Base-by-base conservation (phyloP, 2,329 filamentous ascomycete genomes). In the Ascochyta viciae-villosae region DNA sequence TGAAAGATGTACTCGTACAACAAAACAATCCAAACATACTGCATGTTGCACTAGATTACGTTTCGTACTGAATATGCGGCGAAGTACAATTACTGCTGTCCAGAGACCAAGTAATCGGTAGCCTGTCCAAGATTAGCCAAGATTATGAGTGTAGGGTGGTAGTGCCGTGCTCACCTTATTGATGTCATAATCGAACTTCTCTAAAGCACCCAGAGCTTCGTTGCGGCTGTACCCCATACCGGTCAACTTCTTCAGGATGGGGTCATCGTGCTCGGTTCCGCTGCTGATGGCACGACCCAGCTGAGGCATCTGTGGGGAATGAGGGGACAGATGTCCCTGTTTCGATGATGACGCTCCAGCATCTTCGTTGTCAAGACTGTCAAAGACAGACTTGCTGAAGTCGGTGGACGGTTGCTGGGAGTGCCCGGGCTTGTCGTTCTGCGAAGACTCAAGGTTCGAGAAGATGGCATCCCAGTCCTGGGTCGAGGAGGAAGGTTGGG, bases 381-480 rank as follows among this genome's bases (percentile, higher is more conserved):
- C 72, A 49, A 76, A 76, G 22, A 74, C 70, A 10, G 73, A 72
- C 51, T 75, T 74, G 58, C 72, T 68, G 40, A 70, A 66, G 37
- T 75, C 72, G 56, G 74, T 65, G 63, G 68, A 64, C 4, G 63
- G 60, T 42, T 76, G 72, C 55, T 70, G 69, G 4, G 72, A 62
- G 50, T 70, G 66, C 9, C 65, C 52, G n/a, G 56, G 53, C 61
- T 73, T 74, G 48, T 74, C 72, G 26, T 61, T 62, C 45, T 71
- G 69, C 16, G 72, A 68, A 2, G 83, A 84, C 65, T 94, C 90
- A 7, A 96, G 80, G 24, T 89, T 88, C 1, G 91, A 89, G 77
- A 98, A 98, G 51, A 98, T 91, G 35, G 92, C 90, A 70, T 98
- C 94, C 95, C 95, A 98, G 74, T 98, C 94, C 65, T 96, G 90